Base-by-base conservation (phyloP, 2,329 filamentous ascomycete species). In the Pseudogymnoascus sp. region DNA sequence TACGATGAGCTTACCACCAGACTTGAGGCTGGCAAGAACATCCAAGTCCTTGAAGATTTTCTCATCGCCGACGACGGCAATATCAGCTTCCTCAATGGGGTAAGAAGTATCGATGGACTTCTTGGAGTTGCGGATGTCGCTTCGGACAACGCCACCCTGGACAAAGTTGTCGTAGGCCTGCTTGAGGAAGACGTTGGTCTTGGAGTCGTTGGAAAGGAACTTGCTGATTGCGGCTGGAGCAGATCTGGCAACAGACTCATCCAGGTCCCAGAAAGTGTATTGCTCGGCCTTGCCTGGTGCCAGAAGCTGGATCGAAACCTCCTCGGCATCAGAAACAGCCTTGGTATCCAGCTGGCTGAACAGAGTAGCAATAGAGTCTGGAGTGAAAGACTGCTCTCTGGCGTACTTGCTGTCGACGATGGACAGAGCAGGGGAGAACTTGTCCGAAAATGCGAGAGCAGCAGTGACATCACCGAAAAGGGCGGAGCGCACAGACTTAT, bases 251-350 rank as follows among this genome's bases (percentile, higher is more conserved):
- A 80, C 77, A 29, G 92, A 92, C 74, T 86, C 83, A 72, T 96
- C 93, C 42, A 90, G 74, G 69, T 97, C 90, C 92, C 93, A 97
- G 83, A 99, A 97, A 11, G 87, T 88, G 78, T 95, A 97, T 76
- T 97, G 90, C 75, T 90, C 83, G 18, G 87, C 85, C 68, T 85
- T 79, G 37, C 59, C 59, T 63, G 86, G 75, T 73, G 75, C 71
- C 64, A 77, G 77, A 23, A 76, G 73, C 60, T 77, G 75, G 62
- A 77, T 83, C 69, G 88, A 88, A 66, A 89, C 65, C 23, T 70
- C 69, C 10, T 37, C 61, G 37, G 69, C 40, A 23, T 70, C 68
- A 4, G 66, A 62, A 34, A 73, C 68, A 69, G 85, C 83, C 72
- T 74, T 76, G 64, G 78, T 75, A 23, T 39, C 59, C 66, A 82